Evolutionary conservation across 257 asterid genomes (phyloP), one percentile per base, ranked within the genome.

Genomic region (Apocynum venetum): DNA sequence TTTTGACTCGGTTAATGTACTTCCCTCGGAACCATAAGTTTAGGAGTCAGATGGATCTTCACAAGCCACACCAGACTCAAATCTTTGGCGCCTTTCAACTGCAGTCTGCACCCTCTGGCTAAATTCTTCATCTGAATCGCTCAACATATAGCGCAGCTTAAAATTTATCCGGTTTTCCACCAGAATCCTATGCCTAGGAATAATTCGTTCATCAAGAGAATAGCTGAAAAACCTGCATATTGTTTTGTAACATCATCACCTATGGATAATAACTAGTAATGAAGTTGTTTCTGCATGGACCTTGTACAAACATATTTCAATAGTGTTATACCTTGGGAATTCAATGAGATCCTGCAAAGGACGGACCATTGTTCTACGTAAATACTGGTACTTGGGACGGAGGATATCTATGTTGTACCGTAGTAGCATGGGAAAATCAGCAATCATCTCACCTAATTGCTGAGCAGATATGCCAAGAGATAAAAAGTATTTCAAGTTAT

Each of bases 181-280:
- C 91, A 90, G 86, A 12, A 87, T 83, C 85, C 79, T 84, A 82
- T 93, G 97, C 83, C 98, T 84, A 9, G 97, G 98, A 80, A 87
- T 82, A 80, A 95, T 93, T 79, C 97, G 78, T 4, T 78, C 93
- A 13, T 95, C 97, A 15, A 93, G 96, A 9, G 98, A 93, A 84
- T 95, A 95, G 87, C 99, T 95, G 87, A 95, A 95, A 88, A 89
- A 95, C 92, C 99, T 95, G 91, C 49, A 68, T 13, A 9, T 51
- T 46, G 25, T 81, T 25, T 10, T 43, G 14, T 6, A 2, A 11
- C 48, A 2, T 38, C n/a, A 66, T 48, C 51, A 65, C 20, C 9
- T 53, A 51, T 38, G n/a, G 51, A 67, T 19, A 38, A 19, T 15
- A n/a, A 9, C 71, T 15, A 56, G 44, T 40, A n/a, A 56, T 38